Percentiles rank a stretch among this genome's conserved stretches.
These are phyloP conservation scores for Phytopythium mirpurense DNA, from an alignment of 352 stramenopile genomes.

Conservation along the genomic window DNA sequence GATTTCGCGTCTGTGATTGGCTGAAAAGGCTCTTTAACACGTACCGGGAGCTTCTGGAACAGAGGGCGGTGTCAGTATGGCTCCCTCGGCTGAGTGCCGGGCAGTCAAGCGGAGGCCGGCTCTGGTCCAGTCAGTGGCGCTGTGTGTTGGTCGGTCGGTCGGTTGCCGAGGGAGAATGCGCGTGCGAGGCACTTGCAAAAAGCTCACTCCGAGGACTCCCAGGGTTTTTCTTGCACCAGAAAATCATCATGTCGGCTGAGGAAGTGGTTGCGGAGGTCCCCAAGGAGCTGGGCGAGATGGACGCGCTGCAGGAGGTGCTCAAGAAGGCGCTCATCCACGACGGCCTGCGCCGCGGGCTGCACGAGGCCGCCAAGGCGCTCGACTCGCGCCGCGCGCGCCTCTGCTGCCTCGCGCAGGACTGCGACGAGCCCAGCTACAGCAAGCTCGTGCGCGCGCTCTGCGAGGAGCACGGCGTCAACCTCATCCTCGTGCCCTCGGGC, in stretches of 20 bases:
- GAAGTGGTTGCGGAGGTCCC: slow-evolving; percentile 89
- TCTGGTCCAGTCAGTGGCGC: slow-evolving; percentile 47
- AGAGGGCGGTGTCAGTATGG: background rate
- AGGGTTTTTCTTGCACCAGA: slow-evolving; percentile 18
- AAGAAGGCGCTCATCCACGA: slow-evolving; percentile 99
- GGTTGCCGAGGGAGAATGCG: background rate
- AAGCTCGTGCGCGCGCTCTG: slow-evolving; percentile 97
- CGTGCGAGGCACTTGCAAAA: slow-evolving; percentile 10
- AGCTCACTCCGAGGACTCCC: slow-evolving; percentile 57
- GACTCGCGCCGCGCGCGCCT: slow-evolving; percentile 96
- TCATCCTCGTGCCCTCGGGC: slow-evolving; percentile 90
- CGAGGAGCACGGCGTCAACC: slow-evolving; percentile 91
- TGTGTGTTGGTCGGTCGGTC: too few species aligned
- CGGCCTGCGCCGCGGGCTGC: slow-evolving; percentile 97
- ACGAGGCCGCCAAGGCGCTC: slow-evolving; percentile 98
- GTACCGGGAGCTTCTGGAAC: background rate
- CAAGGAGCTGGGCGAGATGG: slow-evolving; percentile 96
- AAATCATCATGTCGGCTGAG: slow-evolving; percentile 86
- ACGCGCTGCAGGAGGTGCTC: slow-evolving; percentile 97
- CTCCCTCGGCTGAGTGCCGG: background rate
- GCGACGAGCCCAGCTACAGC: slow-evolving; percentile 99
- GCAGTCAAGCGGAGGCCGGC: slow-evolving; percentile 10
- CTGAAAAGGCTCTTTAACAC: background rate
- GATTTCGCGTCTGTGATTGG: background rate
- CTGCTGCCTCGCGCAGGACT: slow-evolving; percentile 99